Evolutionary conservation across 2,329 filamentous ascomycete species (phyloP), one percentile per base, ranked within the genome.

Genomic region (Beauveria sp.): DNA sequence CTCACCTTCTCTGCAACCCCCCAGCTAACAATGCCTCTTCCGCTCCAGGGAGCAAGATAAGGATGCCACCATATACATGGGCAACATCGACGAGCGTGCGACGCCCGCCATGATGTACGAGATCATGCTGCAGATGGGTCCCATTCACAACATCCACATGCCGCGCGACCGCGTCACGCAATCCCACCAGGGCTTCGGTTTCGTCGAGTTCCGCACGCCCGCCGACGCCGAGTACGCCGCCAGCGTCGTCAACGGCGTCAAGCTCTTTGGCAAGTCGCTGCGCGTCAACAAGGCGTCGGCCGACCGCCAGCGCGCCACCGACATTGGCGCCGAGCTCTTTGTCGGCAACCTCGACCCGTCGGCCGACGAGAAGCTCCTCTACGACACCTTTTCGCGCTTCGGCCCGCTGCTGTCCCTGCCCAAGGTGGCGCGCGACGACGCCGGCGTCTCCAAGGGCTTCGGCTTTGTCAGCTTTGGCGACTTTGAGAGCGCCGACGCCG

Each of bases 121-220:
- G 80, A 83, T 99, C 70, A 98, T 98, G 92, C 87, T 97, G 61
- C 95, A 99, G 79, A 92, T 93, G 74, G 95, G 95, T 61, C 93
- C 93, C 69, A 96, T 99, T 70, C 91, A 96, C 72, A 98, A 98
- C 77, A 93, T 99, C 66, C 95, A 99, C 78, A 87, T 99, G 72
- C 95, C 95, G 61, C 96, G 97, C 81, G 95, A 99, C 76, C 91
- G 95, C 74, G 95, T 99, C 68, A 97, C 95, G 52, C 92, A 97
- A 72, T 89, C 88, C 62, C 95, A 99, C 75, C 95, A 98, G 77
- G 95, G 95, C 69, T 99, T 97, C 80, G 95, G 95, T 69, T 99
- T 99, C 77, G 95, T 99, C 76, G 95, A 99, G 77, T 99, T 97
- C 76, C 93, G 92, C 72, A 93, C 89, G 67, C 92, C 96, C 73